These are phyloP conservation scores for Yamadazyma insecticola DNA, from an alignment of 805 yeast species.

Conservation along the genomic window DNA sequence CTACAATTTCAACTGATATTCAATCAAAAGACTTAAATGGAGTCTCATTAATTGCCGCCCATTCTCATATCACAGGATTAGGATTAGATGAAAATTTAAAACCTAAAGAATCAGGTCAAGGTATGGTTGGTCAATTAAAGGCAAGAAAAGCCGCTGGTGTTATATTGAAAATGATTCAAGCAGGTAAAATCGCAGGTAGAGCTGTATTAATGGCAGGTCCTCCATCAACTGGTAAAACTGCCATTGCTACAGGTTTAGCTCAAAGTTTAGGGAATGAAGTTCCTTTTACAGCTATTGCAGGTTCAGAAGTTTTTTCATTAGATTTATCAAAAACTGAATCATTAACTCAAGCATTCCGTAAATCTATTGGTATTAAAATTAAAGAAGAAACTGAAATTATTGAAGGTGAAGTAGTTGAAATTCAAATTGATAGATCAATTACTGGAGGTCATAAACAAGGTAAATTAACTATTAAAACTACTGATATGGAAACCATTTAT, in stretches of 20 bases:
- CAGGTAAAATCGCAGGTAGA: slow-evolving; percentile 93
- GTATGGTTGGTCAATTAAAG: slow-evolving; percentile 95
- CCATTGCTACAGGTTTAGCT: slow-evolving; percentile 90
- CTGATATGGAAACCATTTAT: slow-evolving; percentile 98
- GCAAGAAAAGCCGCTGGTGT: slow-evolving; percentile 97
- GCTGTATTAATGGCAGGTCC: slow-evolving; percentile 97
- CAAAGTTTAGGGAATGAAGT: slow-evolving; percentile 73
- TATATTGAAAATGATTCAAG: slow-evolving; percentile 86
- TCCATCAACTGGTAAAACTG: slow-evolving; percentile 98
- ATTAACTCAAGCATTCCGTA: slow-evolving; percentile 92
- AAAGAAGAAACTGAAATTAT: slow-evolving; percentile 96
- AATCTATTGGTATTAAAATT: slow-evolving; percentile 90
- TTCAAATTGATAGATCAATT: slow-evolving; percentile 86
- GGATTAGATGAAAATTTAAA: slow-evolving; percentile 91
- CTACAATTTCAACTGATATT: slow-evolving; percentile 27
- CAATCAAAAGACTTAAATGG: slow-evolving; percentile 34
- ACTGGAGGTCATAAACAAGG: slow-evolving; percentile 99
- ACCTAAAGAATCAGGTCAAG: slow-evolving; percentile 77
- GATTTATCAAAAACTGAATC: slow-evolving; percentile 96
- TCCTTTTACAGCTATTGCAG: slow-evolving; percentile 94
- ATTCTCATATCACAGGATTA: slow-evolving; percentile 92
- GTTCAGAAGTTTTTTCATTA: slow-evolving; percentile 87
- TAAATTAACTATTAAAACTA: slow-evolving; percentile 91
- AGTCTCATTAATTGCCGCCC: slow-evolving; percentile 88
- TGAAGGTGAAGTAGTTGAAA: slow-evolving; percentile 98